phyloP scores from a whole-genome alignment of 2,329 filamentous ascomycete genomes.

The Fusarium sp. region DNA sequence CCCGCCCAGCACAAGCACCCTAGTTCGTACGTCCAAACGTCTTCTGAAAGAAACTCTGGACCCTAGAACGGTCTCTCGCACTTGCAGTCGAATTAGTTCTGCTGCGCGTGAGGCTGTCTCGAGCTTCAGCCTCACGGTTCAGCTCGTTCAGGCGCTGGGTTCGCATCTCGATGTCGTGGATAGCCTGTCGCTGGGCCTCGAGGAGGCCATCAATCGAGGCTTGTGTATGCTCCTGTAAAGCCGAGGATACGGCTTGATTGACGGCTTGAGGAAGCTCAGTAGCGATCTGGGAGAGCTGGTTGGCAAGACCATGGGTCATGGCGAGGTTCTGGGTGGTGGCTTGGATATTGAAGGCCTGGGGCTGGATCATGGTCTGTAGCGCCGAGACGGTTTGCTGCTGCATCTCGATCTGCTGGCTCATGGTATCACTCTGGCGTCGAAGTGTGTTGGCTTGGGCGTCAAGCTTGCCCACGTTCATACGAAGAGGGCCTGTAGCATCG shows the following conservation, averaged over 20 bases:
- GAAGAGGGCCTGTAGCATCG: conserved; percentile 45
- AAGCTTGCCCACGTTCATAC: conserved; percentile 40
- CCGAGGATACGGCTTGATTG: conserved; percentile 39
- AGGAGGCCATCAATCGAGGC: conserved; percentile 33
- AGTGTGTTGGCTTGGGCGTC: conserved; percentile 18
- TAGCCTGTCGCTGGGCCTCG: conserved; percentile 36
- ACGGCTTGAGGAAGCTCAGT: conserved; percentile 41
- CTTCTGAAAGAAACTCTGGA: conserved; percentile 16
- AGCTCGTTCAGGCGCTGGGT: conserved; percentile 1
- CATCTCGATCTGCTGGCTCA: conserved; percentile 43
- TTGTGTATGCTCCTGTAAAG: conserved; percentile 38
- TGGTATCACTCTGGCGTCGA: conserved; percentile 39
- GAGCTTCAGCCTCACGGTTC: conserved; percentile 2
- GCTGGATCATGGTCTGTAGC: conserved; percentile 34
- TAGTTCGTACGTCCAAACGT: conserved; percentile 12
- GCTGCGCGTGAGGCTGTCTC: neutral
- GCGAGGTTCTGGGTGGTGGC: conserved; percentile 38
- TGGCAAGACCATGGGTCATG: conserved; percentile 29
- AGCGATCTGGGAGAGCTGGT: conserved; percentile 40
- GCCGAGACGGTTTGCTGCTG: conserved; percentile 33
- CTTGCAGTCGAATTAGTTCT: neutral
- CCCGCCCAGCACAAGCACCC: neutral
- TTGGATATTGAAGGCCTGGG: conserved; percentile 30
- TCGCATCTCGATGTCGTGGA: conserved; percentile 22
- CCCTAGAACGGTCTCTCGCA: neutral